These are phyloP conservation scores for Acanthamoeba divionensis DNA, from an alignment of 208 protist species.

Conservation along the genomic window DNA sequence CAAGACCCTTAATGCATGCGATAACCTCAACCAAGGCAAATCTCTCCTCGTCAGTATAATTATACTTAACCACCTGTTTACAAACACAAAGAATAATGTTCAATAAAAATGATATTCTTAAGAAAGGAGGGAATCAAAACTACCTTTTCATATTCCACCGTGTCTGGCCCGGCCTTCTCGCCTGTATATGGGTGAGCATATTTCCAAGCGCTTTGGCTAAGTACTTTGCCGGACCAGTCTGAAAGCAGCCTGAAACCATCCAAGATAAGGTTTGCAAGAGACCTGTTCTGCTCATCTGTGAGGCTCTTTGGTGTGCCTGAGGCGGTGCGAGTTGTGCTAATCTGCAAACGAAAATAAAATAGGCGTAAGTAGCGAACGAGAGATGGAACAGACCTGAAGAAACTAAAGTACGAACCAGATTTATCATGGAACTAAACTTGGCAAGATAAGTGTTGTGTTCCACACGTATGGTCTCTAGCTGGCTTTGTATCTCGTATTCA, in stretches of 20 bases:
- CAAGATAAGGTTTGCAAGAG: slow-evolving; percentile 8
- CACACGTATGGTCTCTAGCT: not conserved
- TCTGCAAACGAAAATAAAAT: not conserved
- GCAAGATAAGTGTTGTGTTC: slow-evolving; percentile 67
- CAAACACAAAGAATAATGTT: too few relatives aligned
- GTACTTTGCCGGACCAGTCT: slow-evolving; percentile 68
- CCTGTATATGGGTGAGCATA: slow-evolving; percentile 71
- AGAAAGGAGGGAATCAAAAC: too few relatives aligned
- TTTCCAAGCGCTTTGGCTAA: slow-evolving; percentile 80
- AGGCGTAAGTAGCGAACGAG: not conserved
- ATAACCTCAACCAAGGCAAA: slow-evolving; percentile 75
- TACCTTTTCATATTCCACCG: slow-evolving; percentile 4
- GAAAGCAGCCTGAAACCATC: slow-evolving; percentile 67
- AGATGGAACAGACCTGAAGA: not conserved
- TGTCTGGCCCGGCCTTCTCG: not conserved
- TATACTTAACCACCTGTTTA: slow-evolving; percentile 77
- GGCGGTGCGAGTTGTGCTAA: not conserved
- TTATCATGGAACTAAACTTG: slow-evolving; percentile 63
- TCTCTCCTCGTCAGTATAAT: slow-evolving; percentile 75
- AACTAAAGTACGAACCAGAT: slow-evolving; percentile 45
- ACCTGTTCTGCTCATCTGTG: not conserved
- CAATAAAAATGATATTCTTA: too few relatives aligned
- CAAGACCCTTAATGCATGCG: slow-evolving; percentile 76
- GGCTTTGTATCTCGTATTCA: slow-evolving; percentile 66
- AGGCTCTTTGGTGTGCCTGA: not conserved